These are phyloP conservation scores for Tetraselmis chui DNA, from an alignment of 139 green algal species.

Conservation along the genomic window DNA sequence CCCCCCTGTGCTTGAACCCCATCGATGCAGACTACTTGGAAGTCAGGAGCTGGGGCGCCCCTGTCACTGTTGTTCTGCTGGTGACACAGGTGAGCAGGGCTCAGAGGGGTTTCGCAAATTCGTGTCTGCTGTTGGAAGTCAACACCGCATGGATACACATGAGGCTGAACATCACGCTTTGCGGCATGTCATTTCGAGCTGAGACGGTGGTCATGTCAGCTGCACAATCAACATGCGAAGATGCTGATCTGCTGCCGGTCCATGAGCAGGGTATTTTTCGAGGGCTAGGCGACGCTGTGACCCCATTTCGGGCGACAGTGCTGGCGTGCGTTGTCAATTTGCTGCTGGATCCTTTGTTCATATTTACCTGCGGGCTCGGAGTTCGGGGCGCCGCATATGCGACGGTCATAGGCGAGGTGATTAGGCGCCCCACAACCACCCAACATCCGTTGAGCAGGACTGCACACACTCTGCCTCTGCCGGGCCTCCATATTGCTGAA, in stretches of 20 bases:
- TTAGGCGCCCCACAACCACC: not conserved
- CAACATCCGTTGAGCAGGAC: not conserved
- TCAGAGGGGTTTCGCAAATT: no score
- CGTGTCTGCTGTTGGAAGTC: no score
- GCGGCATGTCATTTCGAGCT: no score
- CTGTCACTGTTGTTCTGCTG: constrained; percentile 28
- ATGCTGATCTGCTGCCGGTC: no score
- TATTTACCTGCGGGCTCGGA: constrained; percentile 56
- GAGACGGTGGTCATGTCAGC: no score
- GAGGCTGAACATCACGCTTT: no score
- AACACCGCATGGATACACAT: no score
- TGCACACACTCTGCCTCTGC: not conserved
- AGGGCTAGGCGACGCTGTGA: constrained; percentile 34
- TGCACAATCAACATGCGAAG: no score
- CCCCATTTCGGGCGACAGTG: constrained; percentile 23
- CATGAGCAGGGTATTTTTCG: constrained; percentile 51
- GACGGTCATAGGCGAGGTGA: constrained; percentile 52
- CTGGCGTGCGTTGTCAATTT: not conserved
- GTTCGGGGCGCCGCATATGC: constrained; percentile 57
- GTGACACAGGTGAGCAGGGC: constrained; percentile 10
- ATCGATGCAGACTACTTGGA: constrained; percentile 37
- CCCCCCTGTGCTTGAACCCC: no score
- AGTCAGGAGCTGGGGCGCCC: constrained; percentile 49
- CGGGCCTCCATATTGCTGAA: not conserved
- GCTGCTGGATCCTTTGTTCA: constrained; percentile 45